Conservation (phyloP, 495 filamentous ascomycete species). For the Annulohypoxylon maeteangense region DNA sequence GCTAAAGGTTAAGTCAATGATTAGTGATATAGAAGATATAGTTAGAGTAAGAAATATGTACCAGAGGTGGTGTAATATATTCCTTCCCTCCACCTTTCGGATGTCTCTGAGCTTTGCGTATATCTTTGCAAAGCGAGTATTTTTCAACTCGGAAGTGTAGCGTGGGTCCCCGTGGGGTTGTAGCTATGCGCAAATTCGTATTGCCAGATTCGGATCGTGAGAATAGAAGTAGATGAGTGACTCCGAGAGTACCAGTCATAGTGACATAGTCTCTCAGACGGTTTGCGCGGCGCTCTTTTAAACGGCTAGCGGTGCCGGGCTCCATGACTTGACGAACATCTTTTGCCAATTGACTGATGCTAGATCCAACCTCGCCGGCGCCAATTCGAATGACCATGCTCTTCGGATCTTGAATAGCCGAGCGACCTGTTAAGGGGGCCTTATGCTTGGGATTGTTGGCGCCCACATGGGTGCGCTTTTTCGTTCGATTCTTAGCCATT, state of each 20-base stretch:
- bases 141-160: slow-evolving; percentile 95
- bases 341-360: slow-evolving; percentile 88
- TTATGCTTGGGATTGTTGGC: slow-evolving; percentile 69
- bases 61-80: slow-evolving; percentile 81
- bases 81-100: slow-evolving; percentile 85
- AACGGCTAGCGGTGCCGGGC: slow-evolving; percentile 85
- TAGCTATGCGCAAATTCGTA: slow-evolving; percentile 88
- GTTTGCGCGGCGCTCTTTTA: slow-evolving; percentile 91
- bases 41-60: slow-evolving; percentile 47
- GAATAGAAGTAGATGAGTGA: slow-evolving; percentile 94
- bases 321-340: slow-evolving; percentile 96
- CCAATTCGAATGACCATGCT: slow-evolving; percentile 99
- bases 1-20: slow-evolving; percentile 52
- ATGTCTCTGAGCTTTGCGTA: slow-evolving; percentile 81
- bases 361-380: slow-evolving; percentile 90
- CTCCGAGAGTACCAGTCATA: slow-evolving; percentile 94
- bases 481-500: slow-evolving; percentile 86
- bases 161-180: slow-evolving; percentile 91
- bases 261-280: slow-evolving; percentile 90
- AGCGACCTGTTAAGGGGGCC: slow-evolving; percentile 41
- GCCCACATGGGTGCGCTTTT: slow-evolving; percentile 87
- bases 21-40: slow-evolving; percentile 28
- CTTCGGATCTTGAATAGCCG: slow-evolving; percentile 75
- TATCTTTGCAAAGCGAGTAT: slow-evolving; percentile 92
- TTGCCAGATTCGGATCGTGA: slow-evolving; percentile 90